Percentiles rank a stretch among this genome's conserved stretches.
Conservation (phyloP, 2,329 filamentous ascomycete genomes). For the Bipolaris gigantea region DNA sequence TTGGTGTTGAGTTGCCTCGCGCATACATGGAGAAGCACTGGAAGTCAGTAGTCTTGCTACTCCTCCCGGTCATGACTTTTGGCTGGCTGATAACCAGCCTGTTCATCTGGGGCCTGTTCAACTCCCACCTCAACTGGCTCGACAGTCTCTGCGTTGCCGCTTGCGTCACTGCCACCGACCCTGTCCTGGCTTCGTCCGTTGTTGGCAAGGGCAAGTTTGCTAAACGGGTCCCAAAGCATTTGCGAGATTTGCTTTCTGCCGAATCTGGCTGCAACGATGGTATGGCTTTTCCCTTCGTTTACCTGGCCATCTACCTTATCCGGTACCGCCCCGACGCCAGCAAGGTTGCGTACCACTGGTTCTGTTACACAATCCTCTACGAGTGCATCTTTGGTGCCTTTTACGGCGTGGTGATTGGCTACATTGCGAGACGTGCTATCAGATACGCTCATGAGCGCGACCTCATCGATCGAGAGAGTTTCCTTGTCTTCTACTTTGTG, state of each 20-base stretch:
- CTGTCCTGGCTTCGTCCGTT: conserved; percentile 93
- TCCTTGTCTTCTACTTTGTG: conserved; percentile 98
- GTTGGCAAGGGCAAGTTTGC: conserved; percentile 99
- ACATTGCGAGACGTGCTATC: conserved; percentile 87
- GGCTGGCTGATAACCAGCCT: conserved; percentile 92
- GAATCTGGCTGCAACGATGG: conserved; percentile 99
- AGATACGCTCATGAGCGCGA: conserved; percentile 81
- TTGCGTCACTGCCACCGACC: conserved; percentile 96
- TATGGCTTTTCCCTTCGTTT: conserved; percentile 99
- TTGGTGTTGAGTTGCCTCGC: conserved; percentile 86
- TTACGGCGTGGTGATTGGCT: conserved; percentile 85
- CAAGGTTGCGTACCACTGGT: conserved; percentile 79
- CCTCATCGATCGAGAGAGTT: conserved; percentile 93
- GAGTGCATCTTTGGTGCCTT: conserved; percentile 93
- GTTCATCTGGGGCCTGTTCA: conserved; percentile 88
- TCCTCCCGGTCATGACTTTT: conserved; percentile 95
- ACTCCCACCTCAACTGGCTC: conserved; percentile 78
- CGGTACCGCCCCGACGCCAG: conserved; percentile 71
- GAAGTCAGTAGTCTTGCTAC: conserved; percentile 83
- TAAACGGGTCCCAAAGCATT: conserved; percentile 94
- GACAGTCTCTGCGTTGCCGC: conserved; percentile 85
- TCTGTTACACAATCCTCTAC: conserved; percentile 87
- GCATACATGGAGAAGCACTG: conserved; percentile 98
- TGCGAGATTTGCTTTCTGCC: conserved; percentile 90
- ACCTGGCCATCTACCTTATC: conserved; percentile 87